Evolutionary conservation across 2,329 filamentous ascomycete genomes (phyloP).

Genomic region (Colletotrichum tofieldiae): DNA sequence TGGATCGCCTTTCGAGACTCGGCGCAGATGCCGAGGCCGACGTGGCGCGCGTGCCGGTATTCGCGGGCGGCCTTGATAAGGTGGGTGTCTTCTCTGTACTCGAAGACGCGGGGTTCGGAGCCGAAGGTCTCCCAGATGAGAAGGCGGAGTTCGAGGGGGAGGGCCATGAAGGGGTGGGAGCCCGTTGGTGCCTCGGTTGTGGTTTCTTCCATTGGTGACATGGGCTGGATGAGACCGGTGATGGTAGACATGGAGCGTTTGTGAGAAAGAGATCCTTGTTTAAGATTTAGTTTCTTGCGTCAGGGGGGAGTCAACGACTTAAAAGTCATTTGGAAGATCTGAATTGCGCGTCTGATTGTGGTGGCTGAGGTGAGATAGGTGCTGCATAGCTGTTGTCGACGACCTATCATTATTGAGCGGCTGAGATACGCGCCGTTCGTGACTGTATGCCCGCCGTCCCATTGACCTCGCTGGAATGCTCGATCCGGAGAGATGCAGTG

Average conservation of each 20-base stretch:
- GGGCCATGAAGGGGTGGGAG: constrained; percentile 28
- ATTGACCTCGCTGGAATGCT: background rate
- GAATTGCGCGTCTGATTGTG: too few relatives aligned
- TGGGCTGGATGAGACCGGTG: background rate
- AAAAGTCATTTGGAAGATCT: too few relatives aligned
- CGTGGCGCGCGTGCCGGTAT: constrained; percentile 31
- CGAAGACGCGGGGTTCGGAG: constrained; percentile 24
- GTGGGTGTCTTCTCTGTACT: constrained; percentile 34
- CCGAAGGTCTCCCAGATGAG: constrained; percentile 33
- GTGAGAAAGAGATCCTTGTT: background rate
- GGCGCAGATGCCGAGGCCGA: constrained; percentile 22
- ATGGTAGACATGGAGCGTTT: constrained; percentile 1
- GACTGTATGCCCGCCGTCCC: background rate
- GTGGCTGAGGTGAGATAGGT: background rate
- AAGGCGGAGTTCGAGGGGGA: constrained; percentile 37
- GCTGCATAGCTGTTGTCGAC: background rate
- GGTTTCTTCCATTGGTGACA: background rate
- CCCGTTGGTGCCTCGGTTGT: background rate
- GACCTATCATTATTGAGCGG: background rate
- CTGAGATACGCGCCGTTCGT: background rate
- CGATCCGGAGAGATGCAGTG: background rate
- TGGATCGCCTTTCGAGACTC: constrained; percentile 24
- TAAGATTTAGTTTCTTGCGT: background rate
- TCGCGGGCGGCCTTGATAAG: constrained; percentile 28
- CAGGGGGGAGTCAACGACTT: too few relatives aligned